Base-by-base conservation (phyloP, 495 filamentous ascomycete species). In the Durotheca rogersii region DNA sequence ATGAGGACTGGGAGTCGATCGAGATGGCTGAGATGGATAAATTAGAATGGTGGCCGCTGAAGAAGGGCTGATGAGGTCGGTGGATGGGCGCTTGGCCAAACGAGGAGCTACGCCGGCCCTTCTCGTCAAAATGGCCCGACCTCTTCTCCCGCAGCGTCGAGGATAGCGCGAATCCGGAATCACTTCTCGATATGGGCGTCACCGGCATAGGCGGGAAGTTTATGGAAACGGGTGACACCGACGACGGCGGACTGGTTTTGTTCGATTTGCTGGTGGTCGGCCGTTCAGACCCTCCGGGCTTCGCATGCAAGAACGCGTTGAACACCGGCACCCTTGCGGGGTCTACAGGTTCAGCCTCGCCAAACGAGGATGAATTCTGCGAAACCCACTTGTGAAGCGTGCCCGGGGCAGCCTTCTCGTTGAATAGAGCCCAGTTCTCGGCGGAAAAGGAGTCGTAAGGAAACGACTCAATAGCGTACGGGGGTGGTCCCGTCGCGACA, bases 401-500 rank as follows among this genome's bases (percentile, higher is more conserved):
- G 34, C 86, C 88, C 9, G 85, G 75, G 17, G 78, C 71, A 5
- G 93, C 74, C 51, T 74, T 84, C 15, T 84, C 77, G 32, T 78
- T 81, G 71, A 91, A 96, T 19, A 95, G 74, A 0, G 85, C 78
- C 34, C 84, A 74, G 51, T 88, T 93, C 70, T 98, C 93, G 0
- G 90, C 86, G 44, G 89, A 84, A 66, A 91, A 94, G 0, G 86
- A 79, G 66, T 97, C 89, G 62, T 85, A 87, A 1, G 93, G 93
- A 63, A 87, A 96, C 0, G 91, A 82, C 66, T 97, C 93, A 36
- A 94, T 79, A 1, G 90, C 93, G 70, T 96, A 96, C 20, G 87
- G 83, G 29, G 93, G 93, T n/a, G 93, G 90, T 3, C 92, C 93
- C 19, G 82, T 77, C 1, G 85, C 80, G 9, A 98, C 89, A 20